Percentiles rank a stretch among this genome's conserved stretches.
Evolutionary conservation across 306 rosid species (phyloP).

Genomic region (Vicia sativa): DNA sequence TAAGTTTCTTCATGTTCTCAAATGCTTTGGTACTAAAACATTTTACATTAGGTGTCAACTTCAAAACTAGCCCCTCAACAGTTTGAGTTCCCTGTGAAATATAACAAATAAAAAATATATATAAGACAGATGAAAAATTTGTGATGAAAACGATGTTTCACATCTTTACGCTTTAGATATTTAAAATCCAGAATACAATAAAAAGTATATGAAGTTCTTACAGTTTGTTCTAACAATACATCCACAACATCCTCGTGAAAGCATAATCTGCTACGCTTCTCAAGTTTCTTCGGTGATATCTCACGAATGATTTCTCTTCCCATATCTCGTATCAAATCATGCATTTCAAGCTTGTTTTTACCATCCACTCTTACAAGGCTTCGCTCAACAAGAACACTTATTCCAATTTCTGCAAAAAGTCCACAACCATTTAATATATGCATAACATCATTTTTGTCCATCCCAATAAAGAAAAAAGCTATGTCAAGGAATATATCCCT

Average conservation of each 20-base stretch:
- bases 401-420: constrained; percentile 2
- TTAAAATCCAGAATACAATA: neutral
- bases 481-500: constrained; percentile 12
- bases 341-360: neutral
- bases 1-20: constrained; percentile 38
- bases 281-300: neutral
- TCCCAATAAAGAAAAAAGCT: constrained; percentile 12
- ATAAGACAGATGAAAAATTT: neutral
- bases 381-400: neutral
- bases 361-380: constrained; percentile 2
- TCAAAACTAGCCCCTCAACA: constrained; percentile 39
- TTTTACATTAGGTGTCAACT: neutral
- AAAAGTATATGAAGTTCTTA: constrained; percentile 8
- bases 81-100: constrained; percentile 30
- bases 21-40: constrained; percentile 24
- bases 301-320: neutral
- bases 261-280: constrained; percentile 1
- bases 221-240: neutral
- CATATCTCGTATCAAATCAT: constrained; percentile 15
- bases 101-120: neutral
- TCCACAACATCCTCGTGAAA: neutral
- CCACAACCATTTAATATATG: constrained; percentile 1
- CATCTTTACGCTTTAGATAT: neutral
- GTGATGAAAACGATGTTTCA: neutral
- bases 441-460: constrained; percentile 7